Conservation (phyloP, 768 basidiomycete genomes). For the Rhizopogon rudus region DNA sequence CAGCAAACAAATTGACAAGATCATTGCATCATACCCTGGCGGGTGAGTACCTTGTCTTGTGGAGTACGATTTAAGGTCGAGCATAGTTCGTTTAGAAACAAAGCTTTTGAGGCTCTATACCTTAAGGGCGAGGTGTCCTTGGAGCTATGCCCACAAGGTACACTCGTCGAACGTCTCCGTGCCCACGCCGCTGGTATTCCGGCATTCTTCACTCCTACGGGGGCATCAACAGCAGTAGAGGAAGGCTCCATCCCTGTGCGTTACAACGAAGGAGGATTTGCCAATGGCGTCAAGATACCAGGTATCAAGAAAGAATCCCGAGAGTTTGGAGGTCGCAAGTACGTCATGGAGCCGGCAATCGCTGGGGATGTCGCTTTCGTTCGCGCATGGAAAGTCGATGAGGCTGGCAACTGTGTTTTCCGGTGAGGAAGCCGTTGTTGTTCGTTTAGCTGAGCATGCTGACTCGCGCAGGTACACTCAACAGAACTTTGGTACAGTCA, state of each 20-base stretch:
- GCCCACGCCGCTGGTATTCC: constrained; percentile 90
- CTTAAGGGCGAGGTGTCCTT: constrained; percentile 76
- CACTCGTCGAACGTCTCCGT: constrained; percentile 81
- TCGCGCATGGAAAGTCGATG: constrained; percentile 89
- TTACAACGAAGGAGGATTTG: constrained; percentile 72
- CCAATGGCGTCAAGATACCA: constrained; percentile 61
- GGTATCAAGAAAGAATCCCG: constrained; percentile 75
- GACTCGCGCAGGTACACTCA: constrained; percentile 59
- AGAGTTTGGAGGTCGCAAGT: constrained; percentile 75
- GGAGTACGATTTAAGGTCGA: background rate
- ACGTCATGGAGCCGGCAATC: constrained; percentile 77
- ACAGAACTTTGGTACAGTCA: constrained; percentile 81
- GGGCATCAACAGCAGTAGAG: constrained; percentile 81
- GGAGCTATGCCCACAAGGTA: constrained; percentile 90
- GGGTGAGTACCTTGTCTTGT: constrained; percentile 40
- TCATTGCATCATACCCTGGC: constrained; percentile 89
- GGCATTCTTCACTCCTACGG: constrained; percentile 91
- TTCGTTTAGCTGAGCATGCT: background rate
- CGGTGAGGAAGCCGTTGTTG: constrained; percentile 39
- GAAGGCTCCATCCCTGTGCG: constrained; percentile 73
- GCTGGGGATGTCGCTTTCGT: constrained; percentile 82
- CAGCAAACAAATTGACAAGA: constrained; percentile 70
- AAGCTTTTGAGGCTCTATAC: constrained; percentile 79
- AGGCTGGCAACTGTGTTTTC: constrained; percentile 88
- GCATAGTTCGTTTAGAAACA: constrained; percentile 55